Base-by-base conservation (phyloP, 352 stramenopile species). In the Elongisporangium senticosum region DNA sequence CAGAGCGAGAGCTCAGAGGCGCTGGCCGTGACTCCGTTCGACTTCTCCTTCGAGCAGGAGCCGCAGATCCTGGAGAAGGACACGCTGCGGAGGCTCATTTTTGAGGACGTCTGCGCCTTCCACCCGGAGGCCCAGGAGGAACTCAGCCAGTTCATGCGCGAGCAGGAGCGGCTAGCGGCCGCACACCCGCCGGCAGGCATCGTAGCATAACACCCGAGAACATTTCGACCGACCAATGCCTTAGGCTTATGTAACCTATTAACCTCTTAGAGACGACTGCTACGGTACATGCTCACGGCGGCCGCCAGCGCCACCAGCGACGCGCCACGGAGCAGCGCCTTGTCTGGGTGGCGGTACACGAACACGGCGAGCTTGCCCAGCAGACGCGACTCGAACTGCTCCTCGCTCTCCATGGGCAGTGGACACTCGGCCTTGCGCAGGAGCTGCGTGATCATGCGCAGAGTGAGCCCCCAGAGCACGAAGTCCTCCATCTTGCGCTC, bases 51-150 rank as follows among this genome's bases (percentile, higher is more conserved):
- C 55, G 86, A 96, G 59, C 64, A 74, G 7, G 74, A 88, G 43
- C 73, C 75, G 50, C 72, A 79, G 55, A 73, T 71, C 7, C 72
- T 92, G 58, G 81, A 91, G 68, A 91, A 90, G 68, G 78, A 87
- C 54, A 78, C 77, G n/a, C 67, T 94, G 37, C 79, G 83, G 20
- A 71, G 77, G 0, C 78, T 94, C 48, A 92, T 94, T 51, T 92
- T 94, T 62, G 79, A 94, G 53, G 85, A 94, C 47, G 71, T 94
- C n/a, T 94, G 85, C 51, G 67, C 89, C 50, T 94, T 93, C 63
- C 85, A 94, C 48, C 85, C 85, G 0, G 83, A 91, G 40, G 85
- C 83, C 10, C 71, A 61, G 4, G 58, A 65, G 0, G 85, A 95
- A 48, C 65, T 94, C 49, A 68, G 83, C 23, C 58, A 71, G 51